phyloP scores from a whole-genome alignment of 1,284 basidiomycete genomes.

The Marasmius tenuissimus region DNA sequence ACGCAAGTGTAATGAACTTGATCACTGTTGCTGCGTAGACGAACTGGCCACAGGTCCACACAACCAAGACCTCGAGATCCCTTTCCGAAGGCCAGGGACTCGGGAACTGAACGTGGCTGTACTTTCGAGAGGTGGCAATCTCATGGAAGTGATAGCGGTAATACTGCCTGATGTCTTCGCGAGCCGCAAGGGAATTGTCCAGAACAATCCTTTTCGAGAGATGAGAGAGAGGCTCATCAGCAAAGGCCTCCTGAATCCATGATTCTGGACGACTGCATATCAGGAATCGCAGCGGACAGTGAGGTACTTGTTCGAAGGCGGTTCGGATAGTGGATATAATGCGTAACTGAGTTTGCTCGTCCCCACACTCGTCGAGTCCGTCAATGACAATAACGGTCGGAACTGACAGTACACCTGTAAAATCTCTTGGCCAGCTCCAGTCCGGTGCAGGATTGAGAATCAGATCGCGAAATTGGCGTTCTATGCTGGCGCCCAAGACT shows the following conservation, averaged over 20 bases:
- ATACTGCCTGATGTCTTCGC: background rate
- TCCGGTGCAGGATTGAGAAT: no score
- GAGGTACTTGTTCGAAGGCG: no score
- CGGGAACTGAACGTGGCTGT: background rate
- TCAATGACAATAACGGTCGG: no score
- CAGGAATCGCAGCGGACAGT: slow-evolving; percentile 26
- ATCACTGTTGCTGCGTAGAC: slow-evolving; percentile 11
- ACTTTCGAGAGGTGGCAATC: background rate
- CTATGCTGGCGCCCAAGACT: no score
- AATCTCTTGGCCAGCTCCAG: no score
- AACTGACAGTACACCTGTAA: no score
- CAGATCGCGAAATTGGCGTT: no score
- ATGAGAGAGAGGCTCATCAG: background rate
- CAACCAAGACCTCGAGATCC: background rate
- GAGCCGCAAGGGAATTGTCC: background rate
- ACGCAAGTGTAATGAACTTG: slow-evolving; percentile 4
- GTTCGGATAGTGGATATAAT: no score
- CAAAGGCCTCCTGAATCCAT: slow-evolving; percentile 20
- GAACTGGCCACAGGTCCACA: slow-evolving; percentile 6
- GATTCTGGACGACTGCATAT: slow-evolving; percentile 24
- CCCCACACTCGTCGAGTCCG: no score
- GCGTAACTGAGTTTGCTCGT: no score
- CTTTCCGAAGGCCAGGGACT: slow-evolving; percentile 7
- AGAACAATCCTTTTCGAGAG: background rate
- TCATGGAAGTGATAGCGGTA: background rate